Conservation (phyloP, 2,329 filamentous ascomycete genomes). For the Camptophora hylomeconis region DNA sequence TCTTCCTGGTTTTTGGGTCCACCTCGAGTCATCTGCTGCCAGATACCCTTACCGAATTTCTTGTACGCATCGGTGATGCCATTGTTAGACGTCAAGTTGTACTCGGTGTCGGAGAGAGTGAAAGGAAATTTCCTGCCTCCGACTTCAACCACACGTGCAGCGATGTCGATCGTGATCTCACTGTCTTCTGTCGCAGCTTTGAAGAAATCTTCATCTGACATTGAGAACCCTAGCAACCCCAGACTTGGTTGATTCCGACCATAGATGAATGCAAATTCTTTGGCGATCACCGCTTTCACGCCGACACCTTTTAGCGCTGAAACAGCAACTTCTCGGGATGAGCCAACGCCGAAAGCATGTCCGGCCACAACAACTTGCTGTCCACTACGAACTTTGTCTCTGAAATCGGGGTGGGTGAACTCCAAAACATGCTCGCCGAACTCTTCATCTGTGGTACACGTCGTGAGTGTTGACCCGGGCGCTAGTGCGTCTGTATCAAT, state of each 20-base stretch:
- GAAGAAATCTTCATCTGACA: conserved; percentile 28
- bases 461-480: conserved; percentile 50
- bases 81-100: conserved; percentile 36
- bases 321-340: conserved; percentile 33
- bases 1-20: too few relatives aligned
- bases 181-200: conserved; percentile 22
- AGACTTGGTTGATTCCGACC: conserved; percentile 33
- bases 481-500: conserved; percentile 34
- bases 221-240: conserved; percentile 31
- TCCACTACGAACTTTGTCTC: conserved; percentile 18
- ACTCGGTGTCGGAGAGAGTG: conserved; percentile 41
- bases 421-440: conserved; percentile 29
- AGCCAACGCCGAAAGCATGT: conserved; percentile 34
- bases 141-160: conserved; percentile 6
- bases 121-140: conserved; percentile 41
- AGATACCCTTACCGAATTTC: conserved; percentile 9
- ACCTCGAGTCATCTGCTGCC: conserved; percentile 7
- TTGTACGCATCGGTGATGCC: conserved; percentile 19
- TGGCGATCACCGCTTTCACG: conserved; percentile 31
- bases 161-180: conserved; percentile 26
- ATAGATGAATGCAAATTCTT: conserved; percentile 35
- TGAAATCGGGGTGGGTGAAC: conserved; percentile 29
- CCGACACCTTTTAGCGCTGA: conserved; percentile 26
- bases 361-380: conserved; percentile 26
- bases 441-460: conserved; percentile 27